Base-by-base conservation (phyloP, 2,329 filamentous ascomycete genomes). In the Pyrenochaeta sp. region DNA sequence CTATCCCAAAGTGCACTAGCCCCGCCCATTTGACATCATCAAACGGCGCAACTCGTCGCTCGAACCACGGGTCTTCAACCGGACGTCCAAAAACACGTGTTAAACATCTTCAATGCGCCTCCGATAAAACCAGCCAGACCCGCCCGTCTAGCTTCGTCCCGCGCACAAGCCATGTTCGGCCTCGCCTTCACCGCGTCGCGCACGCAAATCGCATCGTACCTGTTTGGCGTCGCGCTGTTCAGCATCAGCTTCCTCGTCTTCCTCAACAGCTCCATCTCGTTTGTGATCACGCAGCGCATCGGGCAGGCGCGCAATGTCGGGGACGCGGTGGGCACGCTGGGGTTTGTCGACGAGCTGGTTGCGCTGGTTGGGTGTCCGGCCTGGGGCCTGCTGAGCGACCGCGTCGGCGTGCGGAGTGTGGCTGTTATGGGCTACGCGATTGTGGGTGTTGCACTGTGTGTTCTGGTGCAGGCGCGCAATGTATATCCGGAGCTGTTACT, bases 201-300 rank as follows among this genome's bases (percentile, higher is more conserved):
- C 51, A 65, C 76, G 2, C 83, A 86, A 63, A 77, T 81, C 20
- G 69, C 81, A 44, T 88, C 89, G 20, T 95, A 95, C 70, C 83
- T 95, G 23, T 80, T 91, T 53, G 87, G 86, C 66, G 88, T 94
- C 63, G 89, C 88, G 48, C 84, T 95, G 59, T 93, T 93, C 77
- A 90, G 86, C 71, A 94, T 95, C 64, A 87, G 88, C 41, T 94
- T 94, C 75, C 86, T 95, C 55, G 90, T 95, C 62, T 95, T 95
- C 74, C 82, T 95, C 51, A 94, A 94, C 77, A 88, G 85, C 75
- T 87, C 85, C 65, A 80, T 94, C 47, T 90, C 87, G 41, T 95
- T 94, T 72, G 88, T 94, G 46, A 85, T 95, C 48, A 93, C 89
- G 48, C 88, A 93, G 69, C 81, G 90, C 50, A 85, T 95, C 57